Conservation (phyloP, 805 yeast species). For the Teunomyces atbi region DNA sequence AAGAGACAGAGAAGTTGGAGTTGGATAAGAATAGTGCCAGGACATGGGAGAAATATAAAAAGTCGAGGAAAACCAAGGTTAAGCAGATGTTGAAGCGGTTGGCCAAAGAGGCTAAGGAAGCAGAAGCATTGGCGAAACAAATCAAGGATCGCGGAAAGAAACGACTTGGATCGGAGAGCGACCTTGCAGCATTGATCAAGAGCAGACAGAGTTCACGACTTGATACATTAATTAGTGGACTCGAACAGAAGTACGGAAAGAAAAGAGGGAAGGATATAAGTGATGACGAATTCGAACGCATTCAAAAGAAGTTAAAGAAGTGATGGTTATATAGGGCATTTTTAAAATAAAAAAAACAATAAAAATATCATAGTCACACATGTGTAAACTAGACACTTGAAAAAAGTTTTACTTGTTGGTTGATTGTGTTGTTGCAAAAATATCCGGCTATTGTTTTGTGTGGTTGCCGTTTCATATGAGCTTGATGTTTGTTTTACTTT, state of each 20-base stretch:
- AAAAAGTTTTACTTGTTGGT: no score
- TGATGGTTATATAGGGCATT: not conserved
- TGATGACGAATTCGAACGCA: slow-evolving; percentile 51
- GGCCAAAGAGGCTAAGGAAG: slow-evolving; percentile 66
- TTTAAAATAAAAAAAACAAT: not conserved
- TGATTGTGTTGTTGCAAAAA: not conserved
- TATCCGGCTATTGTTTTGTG: not conserved
- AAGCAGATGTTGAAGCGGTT: slow-evolving; percentile 48
- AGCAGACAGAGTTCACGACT: slow-evolving; percentile 42
- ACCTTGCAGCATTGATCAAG: slow-evolving; percentile 49
- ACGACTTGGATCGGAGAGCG: slow-evolving; percentile 32
- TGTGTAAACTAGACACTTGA: not conserved
- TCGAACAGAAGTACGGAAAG: slow-evolving; percentile 51
- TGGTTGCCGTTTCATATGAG: not conserved
- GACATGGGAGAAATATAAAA: slow-evolving; percentile 52
- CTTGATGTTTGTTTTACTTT: slow-evolving; percentile 1
- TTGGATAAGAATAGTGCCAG: slow-evolving; percentile 30
- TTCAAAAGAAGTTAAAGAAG: slow-evolving; percentile 39
- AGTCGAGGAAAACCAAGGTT: slow-evolving; percentile 47
- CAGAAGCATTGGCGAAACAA: slow-evolving; percentile 46
- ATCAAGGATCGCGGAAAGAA: slow-evolving; percentile 34
- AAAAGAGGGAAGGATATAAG: slow-evolving; percentile 42
- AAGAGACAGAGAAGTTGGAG: slow-evolving; percentile 22
- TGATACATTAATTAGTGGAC: slow-evolving; percentile 44
- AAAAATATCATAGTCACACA: not conserved